These are phyloP conservation scores for Lathyrus oleraceus DNA, from an alignment of 306 rosid genomes.

Conservation along the genomic window DNA sequence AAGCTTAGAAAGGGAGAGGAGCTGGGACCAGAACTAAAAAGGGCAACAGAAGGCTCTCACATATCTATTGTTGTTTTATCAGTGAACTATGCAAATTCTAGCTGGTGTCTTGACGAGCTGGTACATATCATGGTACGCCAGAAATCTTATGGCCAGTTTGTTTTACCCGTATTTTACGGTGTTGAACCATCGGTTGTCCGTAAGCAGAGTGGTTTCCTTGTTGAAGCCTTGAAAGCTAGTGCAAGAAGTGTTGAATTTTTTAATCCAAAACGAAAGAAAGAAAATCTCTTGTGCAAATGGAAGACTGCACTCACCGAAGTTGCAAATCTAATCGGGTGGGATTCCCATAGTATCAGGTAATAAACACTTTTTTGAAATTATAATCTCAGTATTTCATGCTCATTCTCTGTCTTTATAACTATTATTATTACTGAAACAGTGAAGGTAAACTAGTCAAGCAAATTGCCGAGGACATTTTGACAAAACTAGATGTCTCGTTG, in stretches of 20 bases:
- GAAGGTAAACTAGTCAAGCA: not conserved
- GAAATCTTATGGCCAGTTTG: not conserved
- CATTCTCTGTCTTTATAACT: not conserved
- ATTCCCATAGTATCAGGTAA: not conserved
- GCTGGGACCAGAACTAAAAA: not conserved
- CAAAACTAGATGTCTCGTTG: not conserved
- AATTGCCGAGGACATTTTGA: not conserved
- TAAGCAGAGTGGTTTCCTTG: not conserved
- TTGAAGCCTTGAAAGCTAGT: not conserved
- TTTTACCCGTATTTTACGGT: not conserved
- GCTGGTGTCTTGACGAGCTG: constrained; percentile 37
- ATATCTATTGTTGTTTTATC: constrained; percentile 20
- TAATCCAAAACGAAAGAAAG: too few species aligned
- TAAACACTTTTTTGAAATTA: too few species aligned
- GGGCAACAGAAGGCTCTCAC: not conserved
- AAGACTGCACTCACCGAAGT: not conserved
- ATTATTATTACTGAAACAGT: not conserved
- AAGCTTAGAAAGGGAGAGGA: not conserved
- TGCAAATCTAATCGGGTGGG: not conserved
- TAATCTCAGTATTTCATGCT: not conserved
- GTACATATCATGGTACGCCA: not conserved
- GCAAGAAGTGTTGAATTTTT: not conserved
- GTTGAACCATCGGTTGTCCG: not conserved
- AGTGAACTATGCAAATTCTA: not conserved
- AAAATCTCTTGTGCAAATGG: not conserved